Evolutionary conservation across 2,329 filamentous ascomycete genomes (phyloP), one percentile per base, ranked within the genome.

Genomic region (Verticillium nonalfalfae): DNA sequence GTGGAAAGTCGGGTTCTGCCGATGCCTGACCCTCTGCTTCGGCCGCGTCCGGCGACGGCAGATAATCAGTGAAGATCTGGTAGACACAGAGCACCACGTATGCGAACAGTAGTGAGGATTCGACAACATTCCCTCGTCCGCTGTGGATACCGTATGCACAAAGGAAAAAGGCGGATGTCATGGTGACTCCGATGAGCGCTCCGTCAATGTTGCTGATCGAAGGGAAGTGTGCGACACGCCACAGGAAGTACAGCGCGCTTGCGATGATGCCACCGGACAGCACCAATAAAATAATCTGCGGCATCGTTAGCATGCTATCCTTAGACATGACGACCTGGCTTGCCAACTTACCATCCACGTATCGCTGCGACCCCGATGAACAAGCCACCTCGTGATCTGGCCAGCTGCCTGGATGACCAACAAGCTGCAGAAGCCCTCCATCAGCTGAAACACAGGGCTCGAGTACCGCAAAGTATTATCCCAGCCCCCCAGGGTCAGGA

Each of bases 21-120:
- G 77, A 73, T 36, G 78, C 75, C 58, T 80, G 74, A 63, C 77
- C 76, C 56, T 82, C 82, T 4, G 81, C 75, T 2, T 80, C 77
- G 36, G 82, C 79, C 34, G 83, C 79, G n/a, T 84, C 86, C 18
- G 84, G 75, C 4, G 90, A 93, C 3, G 95, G 93, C 67, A 94
- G 86, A 76, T 98, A 98, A 76, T 99, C 95, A 69, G 95, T 99
- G 75, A 98, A 98, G 74, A 98, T 98, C 75, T 99, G 95, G 78
- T 98, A 99, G 71, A 98, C 90, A 79, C 94, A 98, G 65, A 99
- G 88, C n/a, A 97, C 95, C 64, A 97, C 87, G 75, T 99, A 99
- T 70, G 95, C 94, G 65, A 99, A 98, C 62, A 99, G 84, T 11
- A 99, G 81, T 26, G 94, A 97, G 67, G 92, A 96, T 76, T 99